Evolutionary conservation across 305 asterid genomes (phyloP).

Genomic region (Fraxinus floribunda): DNA sequence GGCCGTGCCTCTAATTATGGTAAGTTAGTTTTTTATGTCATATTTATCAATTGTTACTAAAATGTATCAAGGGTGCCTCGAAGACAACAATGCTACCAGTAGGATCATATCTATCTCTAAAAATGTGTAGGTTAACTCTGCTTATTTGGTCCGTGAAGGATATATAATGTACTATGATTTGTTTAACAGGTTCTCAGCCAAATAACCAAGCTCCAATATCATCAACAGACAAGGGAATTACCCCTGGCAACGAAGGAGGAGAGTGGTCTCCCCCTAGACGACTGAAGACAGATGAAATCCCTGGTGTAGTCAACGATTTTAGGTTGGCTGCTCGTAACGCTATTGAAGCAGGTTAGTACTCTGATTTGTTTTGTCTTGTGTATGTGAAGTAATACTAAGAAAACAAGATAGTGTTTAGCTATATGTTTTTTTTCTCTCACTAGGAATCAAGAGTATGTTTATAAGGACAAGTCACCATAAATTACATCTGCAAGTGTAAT

Average conservation of each 20-base stretch:
- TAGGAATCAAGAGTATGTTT: too few species aligned
- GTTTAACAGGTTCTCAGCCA: constrained; percentile 35
- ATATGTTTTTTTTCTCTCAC: too few species aligned
- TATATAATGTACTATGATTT: neutral
- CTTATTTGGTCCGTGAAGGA: neutral
- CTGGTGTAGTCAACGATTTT: constrained; percentile 38
- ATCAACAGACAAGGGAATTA: constrained; percentile 33
- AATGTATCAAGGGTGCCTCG: neutral
- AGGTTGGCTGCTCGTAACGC: constrained; percentile 49
- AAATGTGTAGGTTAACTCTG: neutral
- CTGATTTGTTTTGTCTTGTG: neutral
- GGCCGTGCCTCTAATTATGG: constrained; percentile 39
- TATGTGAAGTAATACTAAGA: too few species aligned
- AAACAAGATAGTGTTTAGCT: too few species aligned
- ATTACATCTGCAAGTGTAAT: too few species aligned
- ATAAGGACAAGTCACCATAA: too few species aligned
- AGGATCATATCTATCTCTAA: neutral
- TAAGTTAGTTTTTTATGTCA: neutral
- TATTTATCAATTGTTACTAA: neutral
- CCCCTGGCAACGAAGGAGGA: constrained; percentile 31
- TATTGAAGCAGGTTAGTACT: constrained; percentile 47
- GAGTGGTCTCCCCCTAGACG: constrained; percentile 45
- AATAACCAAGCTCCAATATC: constrained; percentile 45
- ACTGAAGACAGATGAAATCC: constrained; percentile 36
- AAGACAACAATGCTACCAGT: neutral